These are phyloP conservation scores for Mucor piriformis DNA, from an alignment of 371 early-diverging fungal species.

Conservation along the genomic window DNA sequence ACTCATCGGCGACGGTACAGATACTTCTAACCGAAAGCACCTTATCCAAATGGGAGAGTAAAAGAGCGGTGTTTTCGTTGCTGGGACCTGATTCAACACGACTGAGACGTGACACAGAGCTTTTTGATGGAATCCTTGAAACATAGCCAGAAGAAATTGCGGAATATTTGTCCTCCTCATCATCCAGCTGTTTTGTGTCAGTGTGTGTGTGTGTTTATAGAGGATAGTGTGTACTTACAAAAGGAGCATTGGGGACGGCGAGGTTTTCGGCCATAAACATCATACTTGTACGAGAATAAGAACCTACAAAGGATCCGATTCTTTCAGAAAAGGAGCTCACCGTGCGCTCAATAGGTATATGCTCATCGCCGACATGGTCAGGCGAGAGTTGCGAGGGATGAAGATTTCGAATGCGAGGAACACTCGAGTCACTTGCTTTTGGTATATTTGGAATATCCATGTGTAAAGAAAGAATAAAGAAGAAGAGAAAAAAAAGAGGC, in stretches of 20 bases:
- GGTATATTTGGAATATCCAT: conserved; percentile 22
- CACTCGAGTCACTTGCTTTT: conserved; percentile 2
- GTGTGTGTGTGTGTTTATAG: no score
- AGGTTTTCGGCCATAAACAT: conserved; percentile 58
- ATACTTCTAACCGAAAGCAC: conserved; percentile 32
- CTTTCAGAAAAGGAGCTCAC: conserved; percentile 19
- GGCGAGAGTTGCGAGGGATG: conserved; percentile 42
- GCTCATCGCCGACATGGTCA: conserved; percentile 17
- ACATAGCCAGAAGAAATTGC: conserved; percentile 27
- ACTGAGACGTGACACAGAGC: conserved; percentile 12
- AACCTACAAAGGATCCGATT: conserved; percentile 43
- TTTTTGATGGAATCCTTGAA: conserved; percentile 16
- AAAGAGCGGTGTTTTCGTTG: conserved; percentile 26
- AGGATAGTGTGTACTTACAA: no score
- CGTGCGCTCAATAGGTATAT: conserved; percentile 12
- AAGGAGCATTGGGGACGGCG: conserved; percentile 26
- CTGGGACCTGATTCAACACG: conserved; percentile 19
- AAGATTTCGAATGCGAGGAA: conserved; percentile 37
- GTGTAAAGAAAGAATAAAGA: background rate
- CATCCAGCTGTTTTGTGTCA: conserved; percentile 18
- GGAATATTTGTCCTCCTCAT: conserved; percentile 37
- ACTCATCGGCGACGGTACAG: conserved; percentile 43
- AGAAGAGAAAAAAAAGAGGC: background rate
- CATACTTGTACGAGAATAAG: conserved; percentile 52
- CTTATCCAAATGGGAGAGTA: conserved; percentile 34